Evolutionary conservation across 2,329 filamentous ascomycete genomes (phyloP).

Genomic region (Karstenula rhodostoma): DNA sequence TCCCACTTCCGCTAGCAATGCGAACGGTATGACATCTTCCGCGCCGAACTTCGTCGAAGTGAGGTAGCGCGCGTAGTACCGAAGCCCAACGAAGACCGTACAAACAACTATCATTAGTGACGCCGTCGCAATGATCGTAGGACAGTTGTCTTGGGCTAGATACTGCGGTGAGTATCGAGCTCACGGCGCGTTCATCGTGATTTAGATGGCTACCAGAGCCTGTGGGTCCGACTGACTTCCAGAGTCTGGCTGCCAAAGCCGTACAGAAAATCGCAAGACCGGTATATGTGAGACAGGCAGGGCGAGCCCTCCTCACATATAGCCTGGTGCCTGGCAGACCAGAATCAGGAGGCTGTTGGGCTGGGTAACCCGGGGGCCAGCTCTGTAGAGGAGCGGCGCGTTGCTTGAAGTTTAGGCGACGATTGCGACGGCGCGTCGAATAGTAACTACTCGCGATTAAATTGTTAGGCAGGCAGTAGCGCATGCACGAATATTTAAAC

Average conservation of each 20-base stretch:
- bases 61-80: conserved; percentile 25
- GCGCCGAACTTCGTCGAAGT: conserved; percentile 19
- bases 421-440: too few relatives aligned
- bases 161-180: conserved; percentile 16
- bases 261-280: background rate
- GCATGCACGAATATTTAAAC: too few relatives aligned
- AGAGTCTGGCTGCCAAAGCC: conserved; percentile 16
- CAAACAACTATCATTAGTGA: conserved; percentile 24
- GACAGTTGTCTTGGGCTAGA: conserved; percentile 26
- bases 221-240: background rate
- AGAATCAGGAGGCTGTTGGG: background rate
- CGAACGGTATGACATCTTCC: conserved; percentile 27
- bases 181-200: conserved; percentile 8
- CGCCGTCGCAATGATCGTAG: conserved; percentile 23
- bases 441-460: too few relatives aligned
- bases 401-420: too few relatives aligned
- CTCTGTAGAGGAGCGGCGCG: too few relatives aligned
- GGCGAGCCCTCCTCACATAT: conserved; percentile 4
- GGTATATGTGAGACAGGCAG: background rate
- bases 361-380: too few relatives aligned
- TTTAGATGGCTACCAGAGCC: conserved; percentile 5
- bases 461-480: too few relatives aligned
- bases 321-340: background rate
- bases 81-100: conserved; percentile 26
- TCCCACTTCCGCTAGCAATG: conserved; percentile 24